Percentiles rank a stretch among this genome's conserved stretches.
These are phyloP conservation scores for Sarcodon sp. DNA, from an alignment of 768 basidiomycete genomes.

Conservation along the genomic window DNA sequence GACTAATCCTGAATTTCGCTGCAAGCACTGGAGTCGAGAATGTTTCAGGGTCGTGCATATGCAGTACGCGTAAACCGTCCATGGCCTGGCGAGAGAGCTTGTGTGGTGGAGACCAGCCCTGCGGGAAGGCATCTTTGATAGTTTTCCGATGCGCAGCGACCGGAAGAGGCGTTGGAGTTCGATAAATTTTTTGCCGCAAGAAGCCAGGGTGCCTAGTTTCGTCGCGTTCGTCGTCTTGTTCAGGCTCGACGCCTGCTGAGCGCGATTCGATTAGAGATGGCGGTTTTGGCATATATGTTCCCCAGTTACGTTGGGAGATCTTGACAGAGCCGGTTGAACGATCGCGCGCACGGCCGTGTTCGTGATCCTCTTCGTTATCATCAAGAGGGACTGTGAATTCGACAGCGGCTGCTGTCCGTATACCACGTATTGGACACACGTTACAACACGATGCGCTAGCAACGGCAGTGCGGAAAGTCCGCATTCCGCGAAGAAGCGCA, in stretches of 20 bases:
- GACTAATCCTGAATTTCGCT: constrained; percentile 32
- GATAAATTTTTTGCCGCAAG: neutral
- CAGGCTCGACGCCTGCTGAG: neutral
- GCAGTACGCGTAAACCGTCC: constrained; percentile 31
- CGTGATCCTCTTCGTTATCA: neutral
- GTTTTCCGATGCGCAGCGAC: constrained; percentile 17
- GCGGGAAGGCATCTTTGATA: constrained; percentile 20
- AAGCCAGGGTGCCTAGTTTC: neutral
- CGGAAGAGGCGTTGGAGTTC: constrained; percentile 12
- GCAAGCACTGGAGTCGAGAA: constrained; percentile 30
- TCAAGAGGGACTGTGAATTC: neutral
- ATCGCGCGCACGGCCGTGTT: neutral
- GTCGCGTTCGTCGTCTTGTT: too few relatives aligned
- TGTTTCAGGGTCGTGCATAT: constrained; percentile 25
- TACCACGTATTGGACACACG: neutral
- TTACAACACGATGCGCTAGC: neutral
- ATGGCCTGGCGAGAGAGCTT: constrained; percentile 40
- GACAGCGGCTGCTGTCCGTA: neutral
- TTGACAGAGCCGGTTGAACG: neutral
- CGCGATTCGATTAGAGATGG: neutral
- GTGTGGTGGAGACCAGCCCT: constrained; percentile 38
- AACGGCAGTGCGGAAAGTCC: too few relatives aligned
- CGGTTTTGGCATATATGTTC: neutral
- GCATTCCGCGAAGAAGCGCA: too few relatives aligned
- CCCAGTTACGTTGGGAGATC: neutral